Evolutionary conservation across 352 stramenopile genomes (phyloP).

Genomic region (Thalassiosira mediterranea): DNA sequence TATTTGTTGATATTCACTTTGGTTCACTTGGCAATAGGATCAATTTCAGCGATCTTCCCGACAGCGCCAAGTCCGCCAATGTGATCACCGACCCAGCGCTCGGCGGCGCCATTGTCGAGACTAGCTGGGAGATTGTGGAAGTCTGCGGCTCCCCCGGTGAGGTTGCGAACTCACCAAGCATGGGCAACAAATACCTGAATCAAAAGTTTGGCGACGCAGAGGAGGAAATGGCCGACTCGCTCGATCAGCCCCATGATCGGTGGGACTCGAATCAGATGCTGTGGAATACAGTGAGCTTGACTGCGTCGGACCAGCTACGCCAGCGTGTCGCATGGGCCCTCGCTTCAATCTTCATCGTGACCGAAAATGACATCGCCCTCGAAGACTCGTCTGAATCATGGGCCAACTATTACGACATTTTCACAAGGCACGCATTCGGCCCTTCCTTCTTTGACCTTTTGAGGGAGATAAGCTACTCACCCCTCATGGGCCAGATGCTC

Average conservation of each 20-base stretch:
- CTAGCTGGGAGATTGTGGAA: conserved; percentile 1
- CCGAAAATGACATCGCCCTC: not conserved
- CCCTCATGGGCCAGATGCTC: conserved; percentile 68
- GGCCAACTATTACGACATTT: conserved; percentile 62
- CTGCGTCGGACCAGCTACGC: conserved; percentile 30
- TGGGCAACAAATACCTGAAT: conserved; percentile 47
- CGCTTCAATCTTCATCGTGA: conserved; percentile 22
- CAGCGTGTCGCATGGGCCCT: conserved; percentile 41
- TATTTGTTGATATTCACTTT: conserved; percentile 38
- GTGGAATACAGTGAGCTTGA: conserved; percentile 43
- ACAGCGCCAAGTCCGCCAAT: conserved; percentile 36
- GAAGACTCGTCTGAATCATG: conserved; percentile 21
- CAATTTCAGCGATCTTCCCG: conserved; percentile 40
- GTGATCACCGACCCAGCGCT: conserved; percentile 21
- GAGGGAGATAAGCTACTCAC: conserved; percentile 59
- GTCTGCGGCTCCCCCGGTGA: conserved; percentile 40
- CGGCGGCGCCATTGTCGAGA: conserved; percentile 29
- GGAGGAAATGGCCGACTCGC: conserved; percentile 28
- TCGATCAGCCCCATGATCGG: conserved; percentile 49
- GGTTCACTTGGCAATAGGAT: conserved; percentile 9
- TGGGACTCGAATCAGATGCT: conserved; percentile 43
- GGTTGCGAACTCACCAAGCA: conserved; percentile 25
- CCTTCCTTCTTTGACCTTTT: conserved; percentile 73
- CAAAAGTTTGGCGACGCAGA: conserved; percentile 50
- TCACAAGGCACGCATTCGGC: conserved; percentile 71